Base-by-base conservation (phyloP, 345 rosid species). In the Aegle marmelos region DNA sequence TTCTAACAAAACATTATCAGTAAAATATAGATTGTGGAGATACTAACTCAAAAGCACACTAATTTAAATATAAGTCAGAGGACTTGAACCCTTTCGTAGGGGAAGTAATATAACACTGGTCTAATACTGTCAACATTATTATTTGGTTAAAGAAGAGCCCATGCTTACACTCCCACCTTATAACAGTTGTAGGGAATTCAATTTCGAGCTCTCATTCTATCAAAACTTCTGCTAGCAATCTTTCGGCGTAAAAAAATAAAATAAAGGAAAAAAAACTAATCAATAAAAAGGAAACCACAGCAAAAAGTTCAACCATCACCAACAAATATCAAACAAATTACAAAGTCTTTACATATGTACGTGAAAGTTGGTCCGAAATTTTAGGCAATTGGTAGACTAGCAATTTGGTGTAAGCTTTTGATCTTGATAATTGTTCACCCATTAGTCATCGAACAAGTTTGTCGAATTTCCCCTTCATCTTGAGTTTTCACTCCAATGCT, bases 401-500 rank as follows among this genome's bases (percentile, higher is more conserved):
- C 21, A 72, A 21, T 72, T 48, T 45, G 30, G 50, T 22, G 31
- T 33, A 11, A n/a, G 66, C 13, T 13, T 59, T 72, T 7, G 7
- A 36, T 14, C 67, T 36, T 13, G 10, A 24, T 36, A 2, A 2
- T 31, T 62, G 37, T 21, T 76, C 72, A 76, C 9, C 78, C 71
- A 24, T 81, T 85, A 6, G 61, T 57, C 25, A 76, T 61, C 6
- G 97, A 88, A 81, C 98, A 93, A 68, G 88, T 83, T n/a, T 66
- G 85, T 59, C 98, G 86, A 30, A 95, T 83, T 73, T 95, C 97
- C 61, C 97, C 98, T 45, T 86, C 90, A 41, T 83, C 87, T 17
- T 79, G 91, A 41, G 88, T 86, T 69, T 87, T 91, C n/a, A 90
- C 95, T 80, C 87, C 93, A 62, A 93, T 70, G 68, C 83, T 80